Evolutionary conservation across 164 flowering plant genomes (phyloP).

Genomic region (Umbellularia californica): DNA sequence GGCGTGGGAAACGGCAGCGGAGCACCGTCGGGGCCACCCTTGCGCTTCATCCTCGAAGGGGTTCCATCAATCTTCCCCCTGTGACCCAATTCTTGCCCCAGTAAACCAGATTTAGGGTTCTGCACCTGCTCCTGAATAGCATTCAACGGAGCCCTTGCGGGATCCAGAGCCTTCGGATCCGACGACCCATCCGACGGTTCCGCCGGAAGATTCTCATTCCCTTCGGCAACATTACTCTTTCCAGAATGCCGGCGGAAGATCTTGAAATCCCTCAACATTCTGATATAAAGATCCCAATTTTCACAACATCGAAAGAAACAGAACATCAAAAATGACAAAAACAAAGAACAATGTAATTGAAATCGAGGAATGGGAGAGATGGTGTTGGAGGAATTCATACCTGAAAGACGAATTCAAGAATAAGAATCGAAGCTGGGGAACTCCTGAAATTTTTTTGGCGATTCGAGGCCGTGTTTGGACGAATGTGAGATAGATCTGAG

Average conservation of each 20-base stretch:
- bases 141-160: slow-evolving; percentile 54
- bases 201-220: slow-evolving; percentile 67
- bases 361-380: neutral
- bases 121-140: slow-evolving; percentile 53
- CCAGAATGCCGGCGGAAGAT: slow-evolving; percentile 51
- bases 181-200: slow-evolving; percentile 31
- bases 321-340: neutral
- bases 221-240: slow-evolving; percentile 43
- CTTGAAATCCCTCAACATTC: slow-evolving; percentile 83
- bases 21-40: slow-evolving; percentile 19
- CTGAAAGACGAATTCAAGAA: slow-evolving; percentile 15
- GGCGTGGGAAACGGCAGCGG: slow-evolving; percentile 61
- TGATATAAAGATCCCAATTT: slow-evolving; percentile 7
- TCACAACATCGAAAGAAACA: neutral
- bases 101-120: slow-evolving; percentile 22
- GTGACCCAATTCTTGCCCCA: slow-evolving; percentile 37
- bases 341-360: neutral
- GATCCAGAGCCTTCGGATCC: slow-evolving; percentile 21
- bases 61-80: slow-evolving; percentile 57
- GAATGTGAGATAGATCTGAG: neutral
- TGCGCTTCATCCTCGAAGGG: slow-evolving; percentile 53
- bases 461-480: neutral
- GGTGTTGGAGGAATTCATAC: neutral
- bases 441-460: slow-evolving; percentile 9
- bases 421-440: slow-evolving; percentile 12